Base-by-base conservation (phyloP, 2,329 filamentous ascomycete genomes). In the Botrytis hyacinthi region DNA sequence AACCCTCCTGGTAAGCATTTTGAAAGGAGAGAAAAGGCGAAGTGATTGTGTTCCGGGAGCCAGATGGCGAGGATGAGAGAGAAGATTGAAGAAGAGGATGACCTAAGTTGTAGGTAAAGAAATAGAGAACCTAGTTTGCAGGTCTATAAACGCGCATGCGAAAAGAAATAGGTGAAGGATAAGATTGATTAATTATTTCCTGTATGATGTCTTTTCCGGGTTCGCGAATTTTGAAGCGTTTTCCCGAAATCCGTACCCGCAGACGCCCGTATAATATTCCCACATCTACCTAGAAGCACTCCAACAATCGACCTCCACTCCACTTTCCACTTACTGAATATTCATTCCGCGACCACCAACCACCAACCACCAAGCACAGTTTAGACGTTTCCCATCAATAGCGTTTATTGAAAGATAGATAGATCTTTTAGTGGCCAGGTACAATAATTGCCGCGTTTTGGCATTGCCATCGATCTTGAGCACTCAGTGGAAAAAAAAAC, bases 1-100 rank as follows among this genome's bases (percentile, higher is more conserved):
- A n/a, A 80, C 76, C 71, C 78, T 78, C 74, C 79, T 77, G 29
- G 80, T 80, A 62, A 82, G 76, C 80, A 82, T 82, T 62, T 60
- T 72, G 75, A 65, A 72, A 37, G 29, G 48, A 60, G 71, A 72
- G 68, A 71, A 68, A 72, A 73, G 37, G 35, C 66, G 72, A 71
- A 70, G 60, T 76, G 70, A 59, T 54, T 73, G 72, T 71, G 51
- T 57, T 69, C n/a, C 16, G 65, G 51, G 74, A 51, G 70, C 75
- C 76, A 72, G 75, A 74, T 73, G 75, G 74, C 72, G 73, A 75
- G 75, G 12, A 57, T 32, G 74, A 65, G 68, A 26, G 40, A 73
- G 74, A 71, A 73, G 75, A 29, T 35, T 4, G 22, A 65, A 73
- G 60, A 66, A 35, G n/a, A 71, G 18, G 37, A 73, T 40, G 66